Evolutionary conservation across 1,284 basidiomycete species (phyloP), one percentile per base, ranked within the genome.

Genomic region (Anthracocystis panici-leucophaei): DNA sequence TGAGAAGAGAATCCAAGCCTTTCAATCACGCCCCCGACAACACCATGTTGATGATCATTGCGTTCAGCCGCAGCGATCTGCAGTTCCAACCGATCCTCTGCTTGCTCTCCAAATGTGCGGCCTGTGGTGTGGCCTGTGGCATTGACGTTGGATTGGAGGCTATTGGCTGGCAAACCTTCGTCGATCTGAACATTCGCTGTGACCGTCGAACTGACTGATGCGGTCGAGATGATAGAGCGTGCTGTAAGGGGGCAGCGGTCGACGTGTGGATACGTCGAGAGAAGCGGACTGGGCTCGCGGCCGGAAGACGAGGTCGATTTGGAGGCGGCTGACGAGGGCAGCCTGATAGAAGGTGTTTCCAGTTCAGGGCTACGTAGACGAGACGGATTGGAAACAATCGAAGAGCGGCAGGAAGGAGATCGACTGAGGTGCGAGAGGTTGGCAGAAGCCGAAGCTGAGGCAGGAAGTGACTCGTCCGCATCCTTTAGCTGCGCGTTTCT

Each of bases 51-150:
- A 27, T 76, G 74, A 25, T 72, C 74, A n/a, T 68, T 72, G 42
- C 74, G 68, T 33, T 72, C 68, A 14, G 74, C 74, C 18, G 74
- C 74, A 1, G 68, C 68, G 46, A 72, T 76, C 25, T 76, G 74
- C 6, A 57, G 50, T 31, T 76, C 74, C 54, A 76, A 48, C 3
- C 54, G 60, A 35, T 76, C 52, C 35, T 76, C 74, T 21, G 74
- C 74, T 31, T 57, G 57, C 3, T 67, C 68, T 29, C 42, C 29
- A 20, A 57, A 56, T 12, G 33, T 38, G 42, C 68, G 50, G 10
- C 63, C 68, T 33, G 68, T 58, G 27, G 63, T 71, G 27, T 67
- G 59, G 11, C 74, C 74, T 0, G 52, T 67, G 4, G 68, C 74
- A 6, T 65, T 71, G 31, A 76, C 50, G 14, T 65, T 76, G 14